phyloP scores from a whole-genome alignment of 371 early-diverging fungal species.

The Phascolomyces articulosus region DNA sequence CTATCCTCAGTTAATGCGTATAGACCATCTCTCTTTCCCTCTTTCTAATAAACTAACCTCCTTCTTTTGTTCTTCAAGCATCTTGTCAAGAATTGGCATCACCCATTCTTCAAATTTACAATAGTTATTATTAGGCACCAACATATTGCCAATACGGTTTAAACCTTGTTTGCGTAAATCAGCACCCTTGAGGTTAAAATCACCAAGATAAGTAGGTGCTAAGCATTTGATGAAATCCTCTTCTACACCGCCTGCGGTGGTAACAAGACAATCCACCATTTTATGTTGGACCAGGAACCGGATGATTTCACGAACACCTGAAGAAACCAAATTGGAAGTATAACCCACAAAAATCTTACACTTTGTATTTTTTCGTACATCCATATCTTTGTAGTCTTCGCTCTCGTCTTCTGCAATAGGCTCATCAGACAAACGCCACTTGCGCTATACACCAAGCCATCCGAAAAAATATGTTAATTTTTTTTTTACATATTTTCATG shows the following conservation, averaged over 20 bases:
- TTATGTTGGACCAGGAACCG: slow-evolving; percentile 90
- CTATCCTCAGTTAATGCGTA: not conserved
- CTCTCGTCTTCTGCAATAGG: slow-evolving; percentile 68
- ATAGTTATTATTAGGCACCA: slow-evolving; percentile 99
- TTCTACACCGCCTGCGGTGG: slow-evolving; percentile 99
- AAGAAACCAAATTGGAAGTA: slow-evolving; percentile 98
- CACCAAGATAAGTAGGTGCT: slow-evolving; percentile 89
- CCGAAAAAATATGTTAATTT: not conserved
- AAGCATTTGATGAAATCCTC: slow-evolving; percentile 99
- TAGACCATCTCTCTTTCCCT: no score
- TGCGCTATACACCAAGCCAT: slow-evolving; percentile 46
- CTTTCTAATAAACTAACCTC: slow-evolving; percentile 29
- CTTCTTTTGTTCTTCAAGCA: slow-evolving; percentile 89
- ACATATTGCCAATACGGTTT: slow-evolving; percentile 98
- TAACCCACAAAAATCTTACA: slow-evolving; percentile 98
- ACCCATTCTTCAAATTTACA: slow-evolving; percentile 99
- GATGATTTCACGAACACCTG: slow-evolving; percentile 96
- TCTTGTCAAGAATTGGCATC: slow-evolving; percentile 90
- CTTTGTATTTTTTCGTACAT: slow-evolving; percentile 65
- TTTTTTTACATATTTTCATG: not conserved
- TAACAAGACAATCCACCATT: slow-evolving; percentile 93
- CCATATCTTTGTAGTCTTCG: slow-evolving; percentile 70
- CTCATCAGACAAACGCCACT: slow-evolving; percentile 90
- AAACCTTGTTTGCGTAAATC: slow-evolving; percentile 90
- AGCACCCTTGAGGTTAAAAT: slow-evolving; percentile 82